phyloP scores from a whole-genome alignment of 2,329 filamentous ascomycete genomes.

The Pestalotiopsis fici region DNA sequence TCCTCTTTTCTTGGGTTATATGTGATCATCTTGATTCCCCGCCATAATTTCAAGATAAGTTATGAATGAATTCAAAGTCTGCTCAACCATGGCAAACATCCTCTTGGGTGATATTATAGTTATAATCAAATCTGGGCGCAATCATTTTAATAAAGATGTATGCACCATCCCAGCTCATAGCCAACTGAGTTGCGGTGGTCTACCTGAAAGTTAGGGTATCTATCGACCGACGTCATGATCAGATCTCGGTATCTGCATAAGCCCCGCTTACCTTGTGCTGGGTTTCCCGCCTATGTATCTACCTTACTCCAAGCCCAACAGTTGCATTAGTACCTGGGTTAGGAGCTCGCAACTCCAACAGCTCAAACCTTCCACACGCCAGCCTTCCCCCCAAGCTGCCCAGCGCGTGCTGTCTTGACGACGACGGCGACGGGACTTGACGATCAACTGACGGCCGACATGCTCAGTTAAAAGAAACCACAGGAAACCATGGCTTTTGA shows the following conservation, averaged over 20 bases:
- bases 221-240: not conserved
- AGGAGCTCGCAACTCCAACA: not conserved
- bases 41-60: not conserved
- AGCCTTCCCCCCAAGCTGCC: not conserved
- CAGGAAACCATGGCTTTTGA: slow-evolving; percentile 10
- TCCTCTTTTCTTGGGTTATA: not conserved
- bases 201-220: no score
- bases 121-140: no score
- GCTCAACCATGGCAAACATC: no score
- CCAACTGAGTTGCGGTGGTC: no score
- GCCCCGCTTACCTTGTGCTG: not conserved
- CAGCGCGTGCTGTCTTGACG: not conserved
- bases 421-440: not conserved
- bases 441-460: not conserved
- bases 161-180: no score
- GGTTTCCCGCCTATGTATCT: not conserved
- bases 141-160: no score
- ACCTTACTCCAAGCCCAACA: not conserved
- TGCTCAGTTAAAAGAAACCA: slow-evolving; percentile 4
- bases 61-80: no score
- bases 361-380: slow-evolving; percentile 1
- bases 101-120: no score
- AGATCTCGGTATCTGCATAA: not conserved
- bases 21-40: not conserved
- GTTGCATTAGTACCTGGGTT: no score